Base-by-base conservation (phyloP, 805 yeast species). In the Metschnikowia cerradonensis region DNA sequence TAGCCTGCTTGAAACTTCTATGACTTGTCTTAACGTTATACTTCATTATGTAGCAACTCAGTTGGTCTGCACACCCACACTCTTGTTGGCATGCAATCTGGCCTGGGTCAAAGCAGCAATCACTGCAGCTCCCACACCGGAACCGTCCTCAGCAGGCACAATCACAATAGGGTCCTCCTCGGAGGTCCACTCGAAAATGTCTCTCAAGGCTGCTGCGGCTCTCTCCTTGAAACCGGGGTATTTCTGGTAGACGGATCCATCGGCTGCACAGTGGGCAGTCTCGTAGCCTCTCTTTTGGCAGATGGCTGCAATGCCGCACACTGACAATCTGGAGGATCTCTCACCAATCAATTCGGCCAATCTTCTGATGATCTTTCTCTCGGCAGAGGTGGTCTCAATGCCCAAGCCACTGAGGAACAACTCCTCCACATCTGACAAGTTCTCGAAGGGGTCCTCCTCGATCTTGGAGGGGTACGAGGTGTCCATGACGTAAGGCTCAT, bases 71-170 rank as follows among this genome's bases (percentile, higher is more conserved):
- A 58, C 58, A 52, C 92, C 92, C 54, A 87, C 84, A 54, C 89
- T 82, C 63, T 78, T 70, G 43, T 92, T 92, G 53, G 80, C 76
- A 58, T 74, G 77, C 63, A 85, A 76, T 76, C 99, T 85, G 68
- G 82, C 78, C 69, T 86, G 82, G 51, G 98, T 86, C 70, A 92
- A 80, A 41, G 98, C 97, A 49, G 99, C 98, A 72, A 94, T 92
- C 62, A 92, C 81, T 47, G 98, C 99, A 50, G 99, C 99, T 67
- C 99, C 99, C 45, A 89, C 97, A 76, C 98, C 98, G 36, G 94
- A 86, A 62, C 99, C 99, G 75, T 94, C 99, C 75, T 92, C 97
- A 58, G 99, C 98, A 52, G 95, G 88, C 38, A 86, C 88, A 60
- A 91, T 83, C 57, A 78, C 72, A 64, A 94, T 84, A 57, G 98